These are phyloP conservation scores for Ascochyta koolunga DNA, from an alignment of 2,329 filamentous ascomycete species.

Conservation along the genomic window DNA sequence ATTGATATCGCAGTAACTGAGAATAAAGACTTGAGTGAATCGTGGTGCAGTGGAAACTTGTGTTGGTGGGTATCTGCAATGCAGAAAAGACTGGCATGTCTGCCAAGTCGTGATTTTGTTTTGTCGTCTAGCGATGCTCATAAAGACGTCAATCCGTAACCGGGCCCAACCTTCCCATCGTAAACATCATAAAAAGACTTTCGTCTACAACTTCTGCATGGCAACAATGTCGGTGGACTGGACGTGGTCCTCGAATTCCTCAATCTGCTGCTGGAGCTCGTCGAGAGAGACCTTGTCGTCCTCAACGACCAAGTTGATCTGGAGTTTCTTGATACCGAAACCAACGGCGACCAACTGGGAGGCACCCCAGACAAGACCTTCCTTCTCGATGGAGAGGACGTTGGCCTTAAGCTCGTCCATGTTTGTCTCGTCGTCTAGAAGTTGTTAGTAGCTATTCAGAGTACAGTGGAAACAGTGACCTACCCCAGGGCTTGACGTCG, in stretches of 20 bases:
- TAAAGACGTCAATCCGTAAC: conserved; percentile 42
- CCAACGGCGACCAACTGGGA: conserved; percentile 89
- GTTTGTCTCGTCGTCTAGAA: conserved; percentile 85
- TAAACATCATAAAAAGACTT: conserved; percentile 29
- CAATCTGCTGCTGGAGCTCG: conserved; percentile 87
- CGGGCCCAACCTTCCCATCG: conserved; percentile 30
- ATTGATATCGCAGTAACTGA: not conserved
- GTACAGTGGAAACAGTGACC: conserved; percentile 38
- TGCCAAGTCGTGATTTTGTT: conserved; percentile 30
- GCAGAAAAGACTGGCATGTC: conserved; percentile 28
- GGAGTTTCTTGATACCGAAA: conserved; percentile 98
- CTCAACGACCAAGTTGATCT: conserved; percentile 97
- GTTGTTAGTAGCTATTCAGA: conserved; percentile 27
- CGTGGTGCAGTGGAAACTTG: not conserved
- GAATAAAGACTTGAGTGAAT: not conserved
- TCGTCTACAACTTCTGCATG: conserved; percentile 51
- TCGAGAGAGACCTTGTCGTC: conserved; percentile 91
- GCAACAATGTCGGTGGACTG: conserved; percentile 90
- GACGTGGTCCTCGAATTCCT: conserved; percentile 89
- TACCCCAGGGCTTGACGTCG: conserved; percentile 99
- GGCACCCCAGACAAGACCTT: conserved; percentile 94
- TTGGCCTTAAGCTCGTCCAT: conserved; percentile 80
- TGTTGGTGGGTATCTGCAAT: conserved; percentile 16
- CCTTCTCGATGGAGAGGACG: conserved; percentile 84
- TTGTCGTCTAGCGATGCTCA: conserved; percentile 42